Base-by-base conservation (phyloP, 2,329 filamentous ascomycete genomes). In the Claviceps spartinae region DNA sequence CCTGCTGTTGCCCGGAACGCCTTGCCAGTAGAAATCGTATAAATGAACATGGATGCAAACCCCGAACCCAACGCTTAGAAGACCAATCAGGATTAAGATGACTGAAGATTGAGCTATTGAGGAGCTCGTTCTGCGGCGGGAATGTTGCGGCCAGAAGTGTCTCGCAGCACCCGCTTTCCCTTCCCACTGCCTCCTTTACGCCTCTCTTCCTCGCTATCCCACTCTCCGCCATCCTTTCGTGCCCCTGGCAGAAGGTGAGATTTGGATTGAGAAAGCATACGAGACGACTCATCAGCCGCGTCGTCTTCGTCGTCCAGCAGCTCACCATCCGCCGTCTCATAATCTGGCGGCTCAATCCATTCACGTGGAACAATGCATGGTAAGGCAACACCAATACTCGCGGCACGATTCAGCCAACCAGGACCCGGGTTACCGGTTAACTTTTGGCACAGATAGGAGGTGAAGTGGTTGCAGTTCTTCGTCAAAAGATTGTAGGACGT, bases 381-480 rank as follows among this genome's bases (percentile, higher is more conserved):
- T 38, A 94, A 67, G 13, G 85, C 85, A 49, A 90, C 77, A 41
- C 88, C 88, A 56, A 94, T 87, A 59, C 79, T 84, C n/a, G 88
- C 88, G 1, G 88, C 88, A 52, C 88, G 79, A 62, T 94, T 94
- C 51, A 94, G 70, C 85, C 87, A 94, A 18, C 67, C 69, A 0
- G 88, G 88, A 0, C 85, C 85, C 1, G 81, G 71, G 46, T 79
- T 76, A 5, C 82, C 80, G 2, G 86, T 91, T 51, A 94, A 74
- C 58, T 78, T 79, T 63, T 83, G 74, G 67, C 85, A 89, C 18
- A 94, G 75, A 60, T 85, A 81, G 20, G 81, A 81, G 2, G 87
- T 91, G 65, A 94, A 94, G 65, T 94, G 88, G 65, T 94, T 94
- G 75, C 88, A 94, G 67, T 94, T 94, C 59, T 82, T 82, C 20